A percentile compares a stretch with the other conserved stretches of the same genome.
phyloP scores from a whole-genome alignment of 805 yeast genomes.

The Lachancea sp. region DNA sequence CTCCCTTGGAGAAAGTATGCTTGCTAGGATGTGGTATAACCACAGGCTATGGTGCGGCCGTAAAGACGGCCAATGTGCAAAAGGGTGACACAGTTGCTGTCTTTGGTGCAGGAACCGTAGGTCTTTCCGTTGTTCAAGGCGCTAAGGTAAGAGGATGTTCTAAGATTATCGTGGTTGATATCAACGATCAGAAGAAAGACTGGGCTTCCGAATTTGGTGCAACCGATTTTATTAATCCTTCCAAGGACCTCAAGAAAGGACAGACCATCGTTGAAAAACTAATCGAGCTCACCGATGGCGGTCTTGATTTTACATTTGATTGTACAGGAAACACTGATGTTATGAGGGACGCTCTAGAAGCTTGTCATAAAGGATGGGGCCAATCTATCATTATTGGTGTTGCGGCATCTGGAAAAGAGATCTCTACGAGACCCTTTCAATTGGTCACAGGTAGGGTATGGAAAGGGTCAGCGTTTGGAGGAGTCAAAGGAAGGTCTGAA shows the following conservation, averaged over 20 bases:
- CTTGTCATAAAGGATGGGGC: slow-evolving; percentile 99
- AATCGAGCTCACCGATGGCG: slow-evolving; percentile 91
- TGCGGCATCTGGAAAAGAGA: slow-evolving; percentile 97
- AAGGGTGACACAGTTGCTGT: slow-evolving; percentile 92
- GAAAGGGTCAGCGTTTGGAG: slow-evolving; percentile 99
- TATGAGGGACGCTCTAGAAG: slow-evolving; percentile 94
- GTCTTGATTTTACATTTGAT: slow-evolving; percentile 92
- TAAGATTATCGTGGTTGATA: slow-evolving; percentile 77
- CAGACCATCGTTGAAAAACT: slow-evolving; percentile 73
- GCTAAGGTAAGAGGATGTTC: slow-evolving; percentile 78
- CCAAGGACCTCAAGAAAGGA: slow-evolving; percentile 59
- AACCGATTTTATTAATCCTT: slow-evolving; percentile 87
- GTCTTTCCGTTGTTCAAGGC: slow-evolving; percentile 94
- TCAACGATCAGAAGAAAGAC: slow-evolving; percentile 73
- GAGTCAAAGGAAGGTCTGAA: slow-evolving; percentile 95
- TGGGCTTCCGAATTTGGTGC: slow-evolving; percentile 93
- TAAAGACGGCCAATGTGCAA: slow-evolving; percentile 80
- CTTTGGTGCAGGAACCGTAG: slow-evolving; percentile 97
- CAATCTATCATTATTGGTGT: slow-evolving; percentile 92
- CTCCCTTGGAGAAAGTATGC: slow-evolving; percentile 82
- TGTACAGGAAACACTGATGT: slow-evolving; percentile 95
- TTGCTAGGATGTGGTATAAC: slow-evolving; percentile 97
- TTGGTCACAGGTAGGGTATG: slow-evolving; percentile 98
- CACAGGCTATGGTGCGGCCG: slow-evolving; percentile 97
- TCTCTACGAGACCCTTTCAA: slow-evolving; percentile 96